These are phyloP conservation scores for Scheffersomyces ergatensis DNA, from an alignment of 805 yeast genomes.

Conservation along the genomic window DNA sequence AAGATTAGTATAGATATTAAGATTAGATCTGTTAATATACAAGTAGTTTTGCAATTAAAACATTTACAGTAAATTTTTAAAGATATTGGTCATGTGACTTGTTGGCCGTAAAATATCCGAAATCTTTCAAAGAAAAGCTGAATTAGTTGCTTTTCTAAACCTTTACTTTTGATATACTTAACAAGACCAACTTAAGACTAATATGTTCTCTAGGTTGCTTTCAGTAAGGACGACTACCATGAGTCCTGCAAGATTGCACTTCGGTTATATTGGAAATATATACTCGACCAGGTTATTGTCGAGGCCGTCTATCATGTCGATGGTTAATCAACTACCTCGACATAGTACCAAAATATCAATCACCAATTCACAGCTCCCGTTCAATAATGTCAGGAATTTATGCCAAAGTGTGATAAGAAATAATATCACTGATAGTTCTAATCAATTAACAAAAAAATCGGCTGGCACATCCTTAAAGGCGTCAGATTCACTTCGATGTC, in stretches of 20 bases:
- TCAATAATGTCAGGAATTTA: not conserved
- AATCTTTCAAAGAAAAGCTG: no score
- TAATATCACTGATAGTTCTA: not conserved
- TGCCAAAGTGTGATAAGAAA: not conserved
- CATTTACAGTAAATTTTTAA: no score
- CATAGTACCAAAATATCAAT: no score
- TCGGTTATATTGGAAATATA: not conserved
- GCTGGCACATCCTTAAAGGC: not conserved
- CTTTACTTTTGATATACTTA: no score
- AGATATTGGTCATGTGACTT: no score
- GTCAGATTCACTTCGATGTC: conserved; percentile 20
- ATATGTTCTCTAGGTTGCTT: not conserved
- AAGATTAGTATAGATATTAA: conserved; percentile 24
- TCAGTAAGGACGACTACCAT: not conserved
- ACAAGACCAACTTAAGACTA: not conserved
- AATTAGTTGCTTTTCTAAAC: no score
- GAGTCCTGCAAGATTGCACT: not conserved
- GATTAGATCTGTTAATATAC: no score
- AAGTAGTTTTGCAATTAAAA: no score
- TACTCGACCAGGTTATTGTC: not conserved
- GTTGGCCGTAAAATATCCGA: no score
- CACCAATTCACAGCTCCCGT: not conserved
- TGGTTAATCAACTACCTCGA: no score
- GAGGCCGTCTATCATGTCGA: not conserved
- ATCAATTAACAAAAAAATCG: no score